Evolutionary conservation across 768 basidiomycete genomes (phyloP), one percentile per base, ranked within the genome.

Genomic region (Dendrothele bispora): DNA sequence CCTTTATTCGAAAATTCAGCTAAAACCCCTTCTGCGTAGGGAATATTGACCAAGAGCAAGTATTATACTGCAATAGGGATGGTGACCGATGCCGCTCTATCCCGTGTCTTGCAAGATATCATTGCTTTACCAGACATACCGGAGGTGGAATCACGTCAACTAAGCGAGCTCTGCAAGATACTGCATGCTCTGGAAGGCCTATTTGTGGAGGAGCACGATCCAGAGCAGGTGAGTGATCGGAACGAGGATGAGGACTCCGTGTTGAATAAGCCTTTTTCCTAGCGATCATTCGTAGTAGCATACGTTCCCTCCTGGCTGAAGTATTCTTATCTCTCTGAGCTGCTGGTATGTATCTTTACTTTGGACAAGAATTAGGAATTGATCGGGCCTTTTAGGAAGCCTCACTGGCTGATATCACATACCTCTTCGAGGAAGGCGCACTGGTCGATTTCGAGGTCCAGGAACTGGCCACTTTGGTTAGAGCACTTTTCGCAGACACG

Each of bases 261-360:
- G 17, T 42, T 27, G 24, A 37, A 38, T 15, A n/a, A 7, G 39
- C 53, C 26, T 54, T 45, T 17, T 22, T 39, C n/a, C 37, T 36
- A 88, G 80, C 75, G 85, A 17, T 86, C 90, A 0, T 83, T 88
- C 39, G 83, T 91, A 6, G 87, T 86, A 1, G 83, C 82, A 0
- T 91, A 91, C 53, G 90, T 95, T n/a, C 88, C 91, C 2, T 85
- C 82, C 11, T 98, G 95, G 95, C 74, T 97, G 56, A 95, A 95
- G 65, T 95, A 91, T 65, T 92, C 88, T 17, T 98, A 98, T 65
- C 75, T 97, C 4, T 91, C 91, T 2, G 94, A 97, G 64, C 77
- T 98, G 11, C 63, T 98, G 74, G 93, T 94, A 50, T 38, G 88
- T 74, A 18, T 50, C 28, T 15, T 45, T 32, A 17, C 12, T 27